phyloP scores from a whole-genome alignment of 2,329 filamentous ascomycete genomes.

The Paraphoma chrysanthemicola region DNA sequence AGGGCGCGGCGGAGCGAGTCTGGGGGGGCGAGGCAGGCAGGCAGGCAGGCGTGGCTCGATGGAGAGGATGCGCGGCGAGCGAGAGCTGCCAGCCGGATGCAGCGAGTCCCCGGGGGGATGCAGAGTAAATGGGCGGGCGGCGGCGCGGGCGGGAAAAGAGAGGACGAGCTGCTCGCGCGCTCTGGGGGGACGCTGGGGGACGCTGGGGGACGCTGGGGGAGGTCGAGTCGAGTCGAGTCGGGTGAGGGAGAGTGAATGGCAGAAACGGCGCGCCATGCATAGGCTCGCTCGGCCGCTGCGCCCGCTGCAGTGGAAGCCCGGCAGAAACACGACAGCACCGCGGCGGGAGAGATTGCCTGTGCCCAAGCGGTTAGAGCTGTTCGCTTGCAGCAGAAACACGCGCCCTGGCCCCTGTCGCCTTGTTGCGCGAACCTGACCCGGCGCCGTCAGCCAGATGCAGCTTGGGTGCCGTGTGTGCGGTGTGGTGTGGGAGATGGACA shows the following conservation, averaged over 20 bases:
- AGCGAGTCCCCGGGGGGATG: constrained; percentile 4
- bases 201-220: too few relatives aligned
- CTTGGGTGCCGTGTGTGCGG: too few relatives aligned
- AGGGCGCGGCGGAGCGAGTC: constrained; percentile 9
- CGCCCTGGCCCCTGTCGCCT: constrained; percentile 5
- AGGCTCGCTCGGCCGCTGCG: constrained; percentile 7
- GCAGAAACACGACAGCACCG: constrained; percentile 12
- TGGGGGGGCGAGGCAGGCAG: constrained; percentile 10
- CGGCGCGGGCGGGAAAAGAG: constrained; percentile 22
- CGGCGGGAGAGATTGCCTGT: constrained; percentile 18
- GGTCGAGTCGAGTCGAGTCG: not conserved
- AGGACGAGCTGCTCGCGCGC: constrained; percentile 28
- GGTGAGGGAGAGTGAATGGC: constrained; percentile 10
- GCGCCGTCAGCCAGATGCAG: constrained; percentile 2
- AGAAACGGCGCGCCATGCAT: constrained; percentile 5
- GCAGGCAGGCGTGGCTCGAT: too few relatives aligned
- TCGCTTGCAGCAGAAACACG: constrained; percentile 17
- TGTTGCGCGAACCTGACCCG: not conserved
- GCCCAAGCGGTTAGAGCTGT: constrained; percentile 16
- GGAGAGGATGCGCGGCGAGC: constrained; percentile 19
- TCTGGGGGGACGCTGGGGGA: constrained; percentile 7
- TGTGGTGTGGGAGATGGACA: not conserved
- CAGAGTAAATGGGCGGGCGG: not conserved
- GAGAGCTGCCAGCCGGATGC: constrained; percentile 21
- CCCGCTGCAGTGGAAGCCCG: constrained; percentile 12